Base-by-base conservation (phyloP, 352 stramenopile genomes). In the Phytophthora melonis region DNA sequence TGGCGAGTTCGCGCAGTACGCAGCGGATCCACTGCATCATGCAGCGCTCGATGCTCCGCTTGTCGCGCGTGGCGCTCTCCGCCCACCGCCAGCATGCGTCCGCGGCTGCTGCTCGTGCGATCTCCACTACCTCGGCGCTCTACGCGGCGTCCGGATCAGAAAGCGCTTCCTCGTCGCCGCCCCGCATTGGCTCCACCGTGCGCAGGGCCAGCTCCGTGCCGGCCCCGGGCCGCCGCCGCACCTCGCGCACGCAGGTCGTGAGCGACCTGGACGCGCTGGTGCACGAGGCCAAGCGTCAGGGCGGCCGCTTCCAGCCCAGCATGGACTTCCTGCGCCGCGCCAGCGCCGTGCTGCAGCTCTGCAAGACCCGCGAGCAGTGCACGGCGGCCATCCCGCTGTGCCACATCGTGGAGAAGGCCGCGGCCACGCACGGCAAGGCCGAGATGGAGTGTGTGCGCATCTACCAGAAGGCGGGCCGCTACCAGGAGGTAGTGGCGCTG, bases 401-500 rank as follows among this genome's bases (percentile, higher is more conserved):
- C 30, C 61, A 70, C 13, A 60, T 92, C 25, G 80, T 94, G 14
- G 72, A 81, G 55, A 62, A 60, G n/a, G 68, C 80, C 39, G 50
- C 63, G 2, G 49, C 66, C 7, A 49, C 82, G n/a, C 83, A 90
- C 53, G 77, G 75, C 25, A 82, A 77, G 7, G 83, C 81, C 0
- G 74, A 75, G 14, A 86, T 86, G 70, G 84, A 93, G 60, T 85
- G 78, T 61, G 76, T 94, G 55, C 79, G 87, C 39, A 82, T 94
- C 61, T 90, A 88, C 72, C 81, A 92, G 58, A 79, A 77, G 10
- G 78, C 86, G 18, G 86, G 84, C 1, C 76, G 70, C 30, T 71
- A 91, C 68, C 55, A 70, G 27, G 78, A 91, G n/a, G 83, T 85
- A 27, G 47, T 94, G 10, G 64, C 72, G 9, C 64, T 93, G 8